These are phyloP conservation scores for Cenchrus americanus DNA, from an alignment of 176 grass and related monocot genomes.

Conservation along the genomic window DNA sequence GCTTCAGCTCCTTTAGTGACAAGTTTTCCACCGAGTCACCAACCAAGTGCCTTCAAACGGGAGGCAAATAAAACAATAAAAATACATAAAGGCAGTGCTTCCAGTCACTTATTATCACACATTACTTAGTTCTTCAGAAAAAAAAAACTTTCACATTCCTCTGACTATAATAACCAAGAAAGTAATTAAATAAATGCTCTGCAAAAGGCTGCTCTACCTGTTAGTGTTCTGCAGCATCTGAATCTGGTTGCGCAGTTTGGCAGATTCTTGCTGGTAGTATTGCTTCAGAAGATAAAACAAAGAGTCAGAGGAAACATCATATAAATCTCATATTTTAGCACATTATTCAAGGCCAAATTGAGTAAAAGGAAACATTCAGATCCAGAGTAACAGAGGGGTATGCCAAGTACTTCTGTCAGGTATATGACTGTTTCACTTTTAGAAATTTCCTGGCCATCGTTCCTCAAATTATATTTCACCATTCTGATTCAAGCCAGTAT, in stretches of 20 bases:
- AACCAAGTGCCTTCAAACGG: slow-evolving; percentile 60
- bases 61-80: neutral
- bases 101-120: neutral
- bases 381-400: neutral
- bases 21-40: slow-evolving; percentile 64
- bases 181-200: neutral
- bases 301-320: neutral
- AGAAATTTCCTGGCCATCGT: neutral
- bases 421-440: neutral
- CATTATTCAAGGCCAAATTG: neutral
- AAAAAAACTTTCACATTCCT: neutral
- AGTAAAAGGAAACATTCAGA: neutral
- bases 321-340: slow-evolving; percentile 7
- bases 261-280: slow-evolving; percentile 87
- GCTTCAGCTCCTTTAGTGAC: slow-evolving; percentile 74
- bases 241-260: slow-evolving; percentile 75
- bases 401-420: neutral
- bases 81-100: neutral
- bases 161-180: neutral
- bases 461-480: neutral
- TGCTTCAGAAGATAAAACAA: slow-evolving; percentile 59
- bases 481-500: neutral
- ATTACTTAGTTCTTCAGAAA: too few relatives aligned
- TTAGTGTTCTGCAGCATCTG: slow-evolving; percentile 90
- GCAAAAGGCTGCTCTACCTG: slow-evolving; percentile 47